These are phyloP conservation scores for Alternaria triticimaculans DNA, from an alignment of 2,329 filamentous ascomycete species.

Conservation along the genomic window DNA sequence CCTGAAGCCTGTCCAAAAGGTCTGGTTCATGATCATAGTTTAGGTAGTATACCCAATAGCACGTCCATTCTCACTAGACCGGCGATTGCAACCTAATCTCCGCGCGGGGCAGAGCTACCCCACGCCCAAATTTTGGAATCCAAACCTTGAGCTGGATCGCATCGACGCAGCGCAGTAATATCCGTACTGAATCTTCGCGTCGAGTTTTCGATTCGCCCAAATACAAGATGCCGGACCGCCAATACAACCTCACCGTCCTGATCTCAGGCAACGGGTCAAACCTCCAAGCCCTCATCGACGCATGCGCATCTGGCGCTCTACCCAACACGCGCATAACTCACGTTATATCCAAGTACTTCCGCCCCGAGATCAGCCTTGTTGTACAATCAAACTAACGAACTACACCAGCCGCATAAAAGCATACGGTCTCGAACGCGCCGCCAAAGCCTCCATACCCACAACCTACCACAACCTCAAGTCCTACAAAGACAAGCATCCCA, in stretches of 20 bases:
- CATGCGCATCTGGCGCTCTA: slow-evolving; percentile 56
- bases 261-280: slow-evolving; percentile 72
- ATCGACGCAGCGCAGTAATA: not conserved
- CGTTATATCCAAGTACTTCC: slow-evolving; percentile 63
- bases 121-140: slow-evolving; percentile 30
- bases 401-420: slow-evolving; percentile 58
- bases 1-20: not conserved
- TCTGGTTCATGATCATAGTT: slow-evolving; percentile 6
- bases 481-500: slow-evolving; percentile 71
- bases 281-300: slow-evolving; percentile 77
- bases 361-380: not conserved
- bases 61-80: not conserved
- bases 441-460: slow-evolving; percentile 69
- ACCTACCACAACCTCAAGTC: slow-evolving; percentile 82
- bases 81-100: slow-evolving; percentile 14
- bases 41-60: slow-evolving; percentile 10
- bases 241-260: slow-evolving; percentile 67
- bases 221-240: slow-evolving; percentile 30
- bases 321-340: slow-evolving; percentile 63
- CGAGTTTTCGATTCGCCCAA: not conserved
- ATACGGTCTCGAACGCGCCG: slow-evolving; percentile 68
- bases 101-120: slow-evolving; percentile 26
- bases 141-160: not conserved
- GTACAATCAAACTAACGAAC: not conserved
- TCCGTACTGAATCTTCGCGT: not conserved